These are phyloP conservation scores for Aspergillus hiratsukae DNA, from an alignment of 2,329 filamentous ascomycete genomes.

Conservation along the genomic window DNA sequence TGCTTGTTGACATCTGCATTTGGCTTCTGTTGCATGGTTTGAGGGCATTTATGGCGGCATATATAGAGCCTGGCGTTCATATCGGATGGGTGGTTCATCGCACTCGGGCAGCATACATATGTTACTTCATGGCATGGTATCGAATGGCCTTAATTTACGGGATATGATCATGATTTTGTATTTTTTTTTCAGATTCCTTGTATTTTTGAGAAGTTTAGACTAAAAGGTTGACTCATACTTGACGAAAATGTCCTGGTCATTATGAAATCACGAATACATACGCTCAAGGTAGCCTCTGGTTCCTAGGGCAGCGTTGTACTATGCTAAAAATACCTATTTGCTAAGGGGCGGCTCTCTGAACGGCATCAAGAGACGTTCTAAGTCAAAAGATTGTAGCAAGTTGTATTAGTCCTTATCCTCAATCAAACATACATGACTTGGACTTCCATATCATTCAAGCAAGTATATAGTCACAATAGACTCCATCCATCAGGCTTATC, in stretches of 20 bases:
- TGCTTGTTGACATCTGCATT: not conserved
- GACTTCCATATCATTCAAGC: not conserved
- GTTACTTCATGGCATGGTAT: conserved; percentile 3
- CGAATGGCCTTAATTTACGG: not conserved
- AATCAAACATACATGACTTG: not conserved
- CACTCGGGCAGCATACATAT: conserved; percentile 6
- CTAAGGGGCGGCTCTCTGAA: not conserved
- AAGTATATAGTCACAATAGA: not conserved
- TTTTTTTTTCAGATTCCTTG: not conserved
- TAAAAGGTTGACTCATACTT: not conserved
- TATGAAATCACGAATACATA: not conserved
- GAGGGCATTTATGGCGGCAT: conserved; percentile 3
- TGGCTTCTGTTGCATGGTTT: not conserved
- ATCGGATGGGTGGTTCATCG: not conserved
- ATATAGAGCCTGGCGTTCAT: conserved; percentile 13
- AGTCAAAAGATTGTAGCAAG: not conserved
- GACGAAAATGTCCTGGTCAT: not conserved
- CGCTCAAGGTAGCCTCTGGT: not conserved
- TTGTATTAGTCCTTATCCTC: not conserved
- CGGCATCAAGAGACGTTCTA: not conserved
- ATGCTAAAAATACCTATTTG: not conserved
- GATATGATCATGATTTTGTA: not conserved
- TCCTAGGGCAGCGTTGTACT: not conserved
- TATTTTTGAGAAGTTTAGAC: not conserved
- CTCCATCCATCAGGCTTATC: not conserved